phyloP scores from a whole-genome alignment of 805 yeast genomes.

The Zygosaccharomyces pseudorouxii region DNA sequence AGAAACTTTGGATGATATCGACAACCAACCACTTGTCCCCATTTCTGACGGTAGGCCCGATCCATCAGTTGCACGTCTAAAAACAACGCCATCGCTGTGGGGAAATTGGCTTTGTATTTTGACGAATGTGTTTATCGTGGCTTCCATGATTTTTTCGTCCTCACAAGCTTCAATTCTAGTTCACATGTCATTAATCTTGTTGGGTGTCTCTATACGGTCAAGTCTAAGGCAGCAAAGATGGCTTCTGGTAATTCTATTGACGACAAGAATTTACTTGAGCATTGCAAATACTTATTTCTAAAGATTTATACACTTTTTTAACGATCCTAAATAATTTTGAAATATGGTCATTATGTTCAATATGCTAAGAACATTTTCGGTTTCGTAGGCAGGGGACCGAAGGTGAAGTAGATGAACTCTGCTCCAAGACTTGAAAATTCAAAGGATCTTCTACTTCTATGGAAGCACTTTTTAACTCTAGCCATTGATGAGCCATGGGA shows the following conservation, averaged over 20 bases:
- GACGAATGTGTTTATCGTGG: background rate
- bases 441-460: too few species aligned
- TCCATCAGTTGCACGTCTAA: background rate
- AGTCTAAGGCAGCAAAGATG: slow-evolving; percentile 8
- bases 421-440: too few species aligned
- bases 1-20: background rate
- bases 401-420: background rate
- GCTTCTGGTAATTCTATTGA: background rate
- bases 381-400: background rate
- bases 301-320: background rate
- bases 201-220: slow-evolving; percentile 14
- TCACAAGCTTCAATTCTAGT: slow-evolving; percentile 1
- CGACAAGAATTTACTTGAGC: background rate
- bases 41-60: background rate
- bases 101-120: slow-evolving; percentile 6
- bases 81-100: background rate
- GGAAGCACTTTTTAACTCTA: background rate
- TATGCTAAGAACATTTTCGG: background rate
- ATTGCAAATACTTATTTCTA: background rate
- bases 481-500: background rate
- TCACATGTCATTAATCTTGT: slow-evolving; percentile 11
- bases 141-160: slow-evolving; percentile 1
- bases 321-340: background rate
- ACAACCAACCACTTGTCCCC: background rate
- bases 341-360: background rate